Evolutionary conservation across 768 basidiomycete species (phyloP).

Genomic region (Hygrophoropsis aurantiaca): DNA sequence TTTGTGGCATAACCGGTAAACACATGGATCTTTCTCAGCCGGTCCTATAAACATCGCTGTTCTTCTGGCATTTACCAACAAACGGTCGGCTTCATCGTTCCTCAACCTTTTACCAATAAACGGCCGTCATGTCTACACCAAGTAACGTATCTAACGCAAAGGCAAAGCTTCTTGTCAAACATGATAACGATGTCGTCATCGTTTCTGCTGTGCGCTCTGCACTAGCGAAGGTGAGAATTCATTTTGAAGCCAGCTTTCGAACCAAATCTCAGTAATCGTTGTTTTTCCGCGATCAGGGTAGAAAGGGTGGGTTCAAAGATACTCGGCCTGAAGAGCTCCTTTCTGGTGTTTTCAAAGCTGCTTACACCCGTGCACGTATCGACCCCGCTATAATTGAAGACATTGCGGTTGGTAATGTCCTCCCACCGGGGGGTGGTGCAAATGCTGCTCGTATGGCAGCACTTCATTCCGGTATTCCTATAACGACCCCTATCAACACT

Average conservation of each 20-base stretch:
- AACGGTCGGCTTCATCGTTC: conserved; percentile 1
- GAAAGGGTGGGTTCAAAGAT: conserved; percentile 91
- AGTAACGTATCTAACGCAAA: conserved; percentile 38
- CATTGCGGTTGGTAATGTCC: conserved; percentile 83
- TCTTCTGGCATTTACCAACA: background rate
- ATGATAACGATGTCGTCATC: conserved; percentile 88
- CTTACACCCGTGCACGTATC: conserved; percentile 63
- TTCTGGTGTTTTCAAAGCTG: conserved; percentile 72
- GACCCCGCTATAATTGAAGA: conserved; percentile 85
- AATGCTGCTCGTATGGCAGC: conserved; percentile 83
- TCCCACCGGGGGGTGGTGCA: conserved; percentile 85
- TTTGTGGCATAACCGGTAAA: conserved; percentile 16
- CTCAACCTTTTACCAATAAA: conserved; percentile 2
- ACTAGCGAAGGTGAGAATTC: conserved; percentile 83
- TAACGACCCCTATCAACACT: conserved; percentile 71
- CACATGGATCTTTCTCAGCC: conserved; percentile 19
- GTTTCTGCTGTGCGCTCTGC: conserved; percentile 87
- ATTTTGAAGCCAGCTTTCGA: background rate
- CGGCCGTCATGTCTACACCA: conserved; percentile 17
- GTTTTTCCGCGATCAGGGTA: conserved; percentile 45
- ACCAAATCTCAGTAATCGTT: background rate
- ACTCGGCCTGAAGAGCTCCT: conserved; percentile 82
- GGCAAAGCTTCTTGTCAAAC: conserved; percentile 64
- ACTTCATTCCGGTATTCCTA: conserved; percentile 81
- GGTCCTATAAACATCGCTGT: conserved; percentile 14